Conservation (phyloP, 1,284 basidiomycete genomes). For the Ustilago crameri region DNA sequence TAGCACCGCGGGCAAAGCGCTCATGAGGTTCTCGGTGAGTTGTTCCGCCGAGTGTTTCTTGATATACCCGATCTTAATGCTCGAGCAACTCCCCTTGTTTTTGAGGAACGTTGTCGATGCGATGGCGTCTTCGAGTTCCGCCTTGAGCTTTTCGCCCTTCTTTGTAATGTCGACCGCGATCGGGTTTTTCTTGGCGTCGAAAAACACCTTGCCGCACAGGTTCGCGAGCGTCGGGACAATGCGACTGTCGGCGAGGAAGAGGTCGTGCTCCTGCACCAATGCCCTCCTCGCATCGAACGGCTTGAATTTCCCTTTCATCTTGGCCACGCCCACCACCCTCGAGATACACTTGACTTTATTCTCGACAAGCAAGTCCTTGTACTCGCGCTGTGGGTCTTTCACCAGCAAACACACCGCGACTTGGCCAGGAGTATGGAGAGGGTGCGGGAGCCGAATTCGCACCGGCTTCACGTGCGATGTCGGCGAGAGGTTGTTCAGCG, state of each 20-base stretch:
- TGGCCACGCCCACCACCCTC: constrained; percentile 84
- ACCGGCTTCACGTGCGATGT: constrained; percentile 58
- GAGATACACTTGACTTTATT: constrained; percentile 86
- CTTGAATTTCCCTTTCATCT: constrained; percentile 68
- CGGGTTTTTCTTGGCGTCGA: constrained; percentile 94
- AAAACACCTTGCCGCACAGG: constrained; percentile 88
- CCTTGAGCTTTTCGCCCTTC: constrained; percentile 75
- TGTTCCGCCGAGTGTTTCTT: constrained; percentile 77
- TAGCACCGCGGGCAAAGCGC: constrained; percentile 82
- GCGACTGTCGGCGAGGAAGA: constrained; percentile 93
- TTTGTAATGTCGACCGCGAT: constrained; percentile 85
- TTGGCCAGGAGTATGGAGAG: constrained; percentile 82
- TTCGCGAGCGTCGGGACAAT: constrained; percentile 87
- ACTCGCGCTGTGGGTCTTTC: constrained; percentile 94
- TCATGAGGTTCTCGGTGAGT: constrained; percentile 81
- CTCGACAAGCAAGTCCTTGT: constrained; percentile 87
- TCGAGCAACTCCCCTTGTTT: constrained; percentile 58
- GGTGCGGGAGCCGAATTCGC: constrained; percentile 71
- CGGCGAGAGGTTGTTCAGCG: constrained; percentile 52
- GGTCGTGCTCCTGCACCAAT: constrained; percentile 85
- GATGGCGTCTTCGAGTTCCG: constrained; percentile 88
- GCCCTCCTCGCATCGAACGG: constrained; percentile 86
- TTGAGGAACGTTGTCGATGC: constrained; percentile 90
- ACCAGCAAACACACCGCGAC: constrained; percentile 87
- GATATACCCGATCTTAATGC: constrained; percentile 84